Percentiles rank a stretch among this genome's conserved stretches.
phyloP scores from a whole-genome alignment of 2,329 filamentous ascomycete species.

The Diplodia intermedia region DNA sequence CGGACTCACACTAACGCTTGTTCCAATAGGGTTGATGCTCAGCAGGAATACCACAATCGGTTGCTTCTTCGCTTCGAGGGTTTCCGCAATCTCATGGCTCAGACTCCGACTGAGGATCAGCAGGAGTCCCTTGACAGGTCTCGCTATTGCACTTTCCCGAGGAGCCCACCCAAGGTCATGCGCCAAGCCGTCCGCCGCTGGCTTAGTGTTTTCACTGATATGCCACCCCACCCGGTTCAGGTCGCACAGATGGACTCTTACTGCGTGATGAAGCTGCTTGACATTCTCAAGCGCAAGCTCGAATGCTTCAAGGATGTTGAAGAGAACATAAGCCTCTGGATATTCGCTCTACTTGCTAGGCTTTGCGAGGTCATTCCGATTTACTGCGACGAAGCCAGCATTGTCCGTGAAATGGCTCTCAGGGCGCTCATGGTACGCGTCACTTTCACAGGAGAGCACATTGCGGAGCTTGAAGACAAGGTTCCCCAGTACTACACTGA shows the following conservation, averaged over 20 bases:
- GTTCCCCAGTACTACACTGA: constrained; percentile 38
- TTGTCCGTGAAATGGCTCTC: constrained; percentile 78
- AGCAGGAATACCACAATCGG: constrained; percentile 58
- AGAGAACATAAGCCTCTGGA: constrained; percentile 77
- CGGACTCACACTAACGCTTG: neutral
- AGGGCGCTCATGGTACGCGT: constrained; percentile 69
- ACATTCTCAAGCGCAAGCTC: constrained; percentile 67
- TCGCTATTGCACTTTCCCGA: constrained; percentile 16
- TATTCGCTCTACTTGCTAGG: constrained; percentile 81
- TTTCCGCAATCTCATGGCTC: constrained; percentile 9
- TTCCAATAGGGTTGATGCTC: constrained; percentile 42
- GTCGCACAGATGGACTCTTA: constrained; percentile 66
- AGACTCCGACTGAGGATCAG: neutral
- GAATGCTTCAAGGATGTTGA: constrained; percentile 65
- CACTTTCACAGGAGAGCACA: constrained; percentile 48
- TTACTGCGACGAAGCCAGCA: constrained; percentile 51
- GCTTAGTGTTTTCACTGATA: constrained; percentile 37
- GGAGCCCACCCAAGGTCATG: constrained; percentile 42
- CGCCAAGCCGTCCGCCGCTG: constrained; percentile 39
- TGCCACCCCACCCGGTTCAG: constrained; percentile 57
- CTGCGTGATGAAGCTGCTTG: constrained; percentile 70
- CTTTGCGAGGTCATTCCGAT: constrained; percentile 65
- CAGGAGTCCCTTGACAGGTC: constrained; percentile 28
- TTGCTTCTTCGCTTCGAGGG: constrained; percentile 47
- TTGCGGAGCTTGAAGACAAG: constrained; percentile 42